These are phyloP conservation scores for Lagerstroemia speciosa DNA, from an alignment of 345 rosid genomes.

Conservation along the genomic window DNA sequence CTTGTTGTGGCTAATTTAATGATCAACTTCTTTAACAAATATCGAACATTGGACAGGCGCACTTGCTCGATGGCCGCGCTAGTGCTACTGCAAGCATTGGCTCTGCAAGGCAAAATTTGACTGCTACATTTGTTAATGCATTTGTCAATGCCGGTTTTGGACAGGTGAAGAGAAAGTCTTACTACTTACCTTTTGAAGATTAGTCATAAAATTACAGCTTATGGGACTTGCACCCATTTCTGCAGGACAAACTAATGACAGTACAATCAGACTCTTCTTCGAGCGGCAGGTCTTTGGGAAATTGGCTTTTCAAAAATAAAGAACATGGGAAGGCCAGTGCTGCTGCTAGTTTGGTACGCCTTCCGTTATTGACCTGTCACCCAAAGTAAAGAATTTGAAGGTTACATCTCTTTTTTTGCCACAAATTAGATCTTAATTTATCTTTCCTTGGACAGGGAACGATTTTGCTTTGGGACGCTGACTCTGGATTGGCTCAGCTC, in stretches of 20 bases:
- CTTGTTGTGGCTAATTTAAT: not conserved
- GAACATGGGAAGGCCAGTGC: constrained; percentile 95
- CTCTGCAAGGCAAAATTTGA: constrained; percentile 89
- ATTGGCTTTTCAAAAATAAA: constrained; percentile 94
- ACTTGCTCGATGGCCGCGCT: constrained; percentile 87
- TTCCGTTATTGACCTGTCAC: constrained; percentile 2
- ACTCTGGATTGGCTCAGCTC: constrained; percentile 77
- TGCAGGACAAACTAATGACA: constrained; percentile 91
- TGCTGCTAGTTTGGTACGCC: constrained; percentile 80
- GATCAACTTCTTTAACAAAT: constrained; percentile 7
- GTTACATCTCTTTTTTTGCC: not conserved
- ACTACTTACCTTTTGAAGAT: not conserved
- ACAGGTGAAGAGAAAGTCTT: constrained; percentile 38
- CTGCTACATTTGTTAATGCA: constrained; percentile 94
- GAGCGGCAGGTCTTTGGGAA: constrained; percentile 54
- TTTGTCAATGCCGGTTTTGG: constrained; percentile 97
- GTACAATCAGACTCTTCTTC: constrained; percentile 60
- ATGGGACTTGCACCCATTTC: not conserved
- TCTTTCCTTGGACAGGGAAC: constrained; percentile 51
- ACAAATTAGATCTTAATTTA: not conserved
- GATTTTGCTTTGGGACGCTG: constrained; percentile 91
- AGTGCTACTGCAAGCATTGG: constrained; percentile 66
- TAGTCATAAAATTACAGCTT: not conserved
- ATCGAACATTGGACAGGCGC: constrained; percentile 42
- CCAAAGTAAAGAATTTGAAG: not conserved